phyloP scores from a whole-genome alignment of 1,139 yeast species.

The Sporopachydermia cereana region DNA sequence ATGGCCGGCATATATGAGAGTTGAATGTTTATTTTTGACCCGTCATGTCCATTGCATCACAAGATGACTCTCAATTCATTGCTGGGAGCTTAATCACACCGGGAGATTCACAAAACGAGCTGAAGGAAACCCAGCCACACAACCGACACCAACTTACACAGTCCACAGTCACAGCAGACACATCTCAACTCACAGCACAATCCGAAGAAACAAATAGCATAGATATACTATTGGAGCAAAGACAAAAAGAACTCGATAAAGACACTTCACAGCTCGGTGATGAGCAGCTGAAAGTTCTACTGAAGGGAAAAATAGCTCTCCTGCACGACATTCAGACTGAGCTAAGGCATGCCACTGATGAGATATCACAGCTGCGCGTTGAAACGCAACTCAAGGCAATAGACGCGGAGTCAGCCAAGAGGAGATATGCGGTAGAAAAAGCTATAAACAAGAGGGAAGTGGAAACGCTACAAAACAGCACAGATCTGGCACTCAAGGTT shows the following conservation, averaged over 20 bases:
- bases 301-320: neutral
- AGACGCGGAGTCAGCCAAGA: slow-evolving; percentile 13
- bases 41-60: too few species aligned
- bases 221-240: neutral
- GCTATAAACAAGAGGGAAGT: slow-evolving; percentile 26
- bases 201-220: neutral
- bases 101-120: too few species aligned
- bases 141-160: too few species aligned
- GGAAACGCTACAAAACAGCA: slow-evolving; percentile 23
- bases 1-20: too few species aligned
- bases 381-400: slow-evolving; percentile 16
- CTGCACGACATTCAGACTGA: neutral
- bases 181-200: too few species aligned
- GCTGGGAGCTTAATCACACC: too few species aligned
- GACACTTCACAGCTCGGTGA: neutral
- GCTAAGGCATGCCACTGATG: slow-evolving; percentile 6
- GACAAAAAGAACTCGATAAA: neutral
- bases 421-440: slow-evolving; percentile 24
- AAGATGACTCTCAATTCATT: too few species aligned
- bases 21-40: too few species aligned
- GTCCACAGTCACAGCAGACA: too few species aligned
- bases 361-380: slow-evolving; percentile 19
- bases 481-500: slow-evolving; percentile 8
- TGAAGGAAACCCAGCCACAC: too few species aligned
- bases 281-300: neutral